Evolutionary conservation across 805 yeast genomes (phyloP).

Genomic region (Phaffomyces opuntiae): DNA sequence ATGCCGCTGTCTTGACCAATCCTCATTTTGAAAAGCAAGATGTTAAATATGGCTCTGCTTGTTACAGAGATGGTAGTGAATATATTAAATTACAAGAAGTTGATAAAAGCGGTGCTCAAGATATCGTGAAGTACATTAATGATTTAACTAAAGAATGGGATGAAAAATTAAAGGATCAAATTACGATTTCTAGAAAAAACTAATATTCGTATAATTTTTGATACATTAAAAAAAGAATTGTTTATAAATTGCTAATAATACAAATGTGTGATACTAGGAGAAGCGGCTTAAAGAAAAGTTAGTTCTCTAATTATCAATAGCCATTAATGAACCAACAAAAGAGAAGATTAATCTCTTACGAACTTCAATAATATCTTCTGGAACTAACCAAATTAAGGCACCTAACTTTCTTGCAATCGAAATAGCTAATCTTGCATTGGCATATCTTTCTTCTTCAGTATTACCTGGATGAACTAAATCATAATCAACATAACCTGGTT

Average conservation of each 20-base stretch:
- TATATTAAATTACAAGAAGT: conserved; percentile 48
- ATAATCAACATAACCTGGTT: conserved; percentile 97
- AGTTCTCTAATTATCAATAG: conserved; percentile 32
- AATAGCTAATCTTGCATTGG: conserved; percentile 94
- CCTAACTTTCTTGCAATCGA: conserved; percentile 98
- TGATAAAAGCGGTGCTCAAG: conserved; percentile 57
- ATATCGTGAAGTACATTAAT: conserved; percentile 60
- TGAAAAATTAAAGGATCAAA: conserved; percentile 64
- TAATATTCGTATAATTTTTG: background rate
- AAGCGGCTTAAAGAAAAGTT: no score
- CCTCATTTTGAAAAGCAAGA: conserved; percentile 39
- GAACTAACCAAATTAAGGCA: conserved; percentile 97
- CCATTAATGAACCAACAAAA: conserved; percentile 93
- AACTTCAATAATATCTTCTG: conserved; percentile 97
- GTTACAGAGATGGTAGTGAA: conserved; percentile 57
- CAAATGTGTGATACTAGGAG: background rate
- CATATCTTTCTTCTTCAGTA: conserved; percentile 80
- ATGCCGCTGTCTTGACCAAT: conserved; percentile 49
- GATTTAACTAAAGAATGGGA: conserved; percentile 63
- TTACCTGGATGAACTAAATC: conserved; percentile 77
- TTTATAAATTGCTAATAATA: background rate
- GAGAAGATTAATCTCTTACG: conserved; percentile 90
- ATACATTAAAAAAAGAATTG: background rate
- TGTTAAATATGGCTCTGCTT: conserved; percentile 68
- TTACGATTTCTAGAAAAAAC: conserved; percentile 32